phyloP scores from a whole-genome alignment of 768 basidiomycete species.

The Thelephora aurantiotincta region DNA sequence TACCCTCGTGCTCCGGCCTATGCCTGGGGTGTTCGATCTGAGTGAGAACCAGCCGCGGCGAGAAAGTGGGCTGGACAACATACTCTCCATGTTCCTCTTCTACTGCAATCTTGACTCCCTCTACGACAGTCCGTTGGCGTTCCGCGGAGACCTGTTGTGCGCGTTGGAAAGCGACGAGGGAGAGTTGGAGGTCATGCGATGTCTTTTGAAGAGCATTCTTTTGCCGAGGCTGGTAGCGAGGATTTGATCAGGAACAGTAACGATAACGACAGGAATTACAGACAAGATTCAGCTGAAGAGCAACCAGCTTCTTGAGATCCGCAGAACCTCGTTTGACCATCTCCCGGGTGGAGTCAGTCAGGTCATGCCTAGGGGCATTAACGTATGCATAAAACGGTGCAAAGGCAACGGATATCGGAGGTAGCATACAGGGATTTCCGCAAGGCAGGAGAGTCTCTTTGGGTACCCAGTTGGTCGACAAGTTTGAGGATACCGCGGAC shows the following conservation, averaged over 20 bases:
- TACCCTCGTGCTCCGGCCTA: not conserved
- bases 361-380: conserved; percentile 55
- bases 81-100: conserved; percentile 46
- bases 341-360: conserved; percentile 86
- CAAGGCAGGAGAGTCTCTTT: conserved; percentile 62
- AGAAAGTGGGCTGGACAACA: not conserved
- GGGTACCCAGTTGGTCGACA: conserved; percentile 91
- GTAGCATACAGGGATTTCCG: conserved; percentile 74
- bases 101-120: conserved; percentile 71
- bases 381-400: not conserved
- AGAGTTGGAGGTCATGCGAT: conserved; percentile 83
- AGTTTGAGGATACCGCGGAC: conserved; percentile 89
- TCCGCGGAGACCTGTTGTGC: conserved; percentile 87
- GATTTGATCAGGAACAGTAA: not conserved
- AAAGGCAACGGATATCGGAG: not conserved
- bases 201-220: conserved; percentile 85
- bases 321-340: conserved; percentile 93
- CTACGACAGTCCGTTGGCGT: conserved; percentile 77
- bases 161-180: conserved; percentile 82
- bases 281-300: conserved; percentile 48
- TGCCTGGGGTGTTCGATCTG: not conserved
- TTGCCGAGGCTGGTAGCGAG: conserved; percentile 45
- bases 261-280: not conserved
- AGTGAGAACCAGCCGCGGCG: not conserved
- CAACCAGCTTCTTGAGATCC: conserved; percentile 80